Conservation (phyloP, 345 rosid genomes). For the Cardamine occulta region DNA sequence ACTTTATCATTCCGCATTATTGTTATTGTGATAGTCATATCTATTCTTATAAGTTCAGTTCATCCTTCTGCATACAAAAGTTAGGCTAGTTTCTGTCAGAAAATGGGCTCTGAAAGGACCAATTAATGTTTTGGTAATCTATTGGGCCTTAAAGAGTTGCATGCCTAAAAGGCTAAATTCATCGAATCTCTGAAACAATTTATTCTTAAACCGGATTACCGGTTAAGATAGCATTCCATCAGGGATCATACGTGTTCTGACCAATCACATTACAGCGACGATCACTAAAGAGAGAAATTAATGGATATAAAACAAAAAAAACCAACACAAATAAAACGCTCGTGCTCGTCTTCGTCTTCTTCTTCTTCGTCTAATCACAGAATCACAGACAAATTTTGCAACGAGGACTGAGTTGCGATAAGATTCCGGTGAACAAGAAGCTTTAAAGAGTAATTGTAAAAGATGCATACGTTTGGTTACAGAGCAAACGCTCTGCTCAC, state of each 20-base stretch:
- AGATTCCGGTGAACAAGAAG: not conserved
- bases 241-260: constrained; percentile 28
- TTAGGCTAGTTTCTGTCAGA: not conserved
- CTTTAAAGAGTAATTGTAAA: not conserved
- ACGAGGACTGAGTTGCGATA: constrained; percentile 19
- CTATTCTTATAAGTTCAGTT: not conserved
- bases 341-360: constrained; percentile 16
- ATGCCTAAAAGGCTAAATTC: not conserved
- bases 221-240: not conserved
- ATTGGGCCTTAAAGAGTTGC: not conserved
- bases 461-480: constrained; percentile 90
- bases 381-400: not conserved
- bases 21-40: not conserved
- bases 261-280: constrained; percentile 36
- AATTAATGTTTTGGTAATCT: not conserved
- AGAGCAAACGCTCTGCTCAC: constrained; percentile 91
- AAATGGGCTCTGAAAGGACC: constrained; percentile 9
- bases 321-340: constrained; percentile 30
- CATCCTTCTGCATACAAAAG: not conserved
- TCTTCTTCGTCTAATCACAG: not conserved
- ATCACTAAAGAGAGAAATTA: not conserved
- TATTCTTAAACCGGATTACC: not conserved
- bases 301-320: not conserved
- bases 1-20: not conserved
- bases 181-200: not conserved